Percentiles rank a stretch among this genome's conserved stretches.
These are phyloP conservation scores for Cetraspora pellucida DNA, from an alignment of 192 early-diverging fungal species.

Conservation along the genomic window DNA sequence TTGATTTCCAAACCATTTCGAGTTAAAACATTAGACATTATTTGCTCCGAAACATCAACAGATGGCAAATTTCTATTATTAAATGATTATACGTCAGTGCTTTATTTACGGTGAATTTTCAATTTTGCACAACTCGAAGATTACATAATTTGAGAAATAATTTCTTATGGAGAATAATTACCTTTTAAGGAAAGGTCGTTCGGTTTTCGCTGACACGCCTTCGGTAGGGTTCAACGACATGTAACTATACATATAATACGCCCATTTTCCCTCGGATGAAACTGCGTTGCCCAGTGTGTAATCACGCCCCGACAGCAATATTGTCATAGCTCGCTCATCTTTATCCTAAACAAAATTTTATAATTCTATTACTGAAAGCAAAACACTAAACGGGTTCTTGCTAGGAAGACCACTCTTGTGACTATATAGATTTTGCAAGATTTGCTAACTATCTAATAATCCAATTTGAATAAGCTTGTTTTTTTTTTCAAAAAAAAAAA, in stretches of 20 bases:
- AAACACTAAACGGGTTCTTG: background rate
- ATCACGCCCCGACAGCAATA: conserved; percentile 88
- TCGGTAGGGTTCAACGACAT: conserved; percentile 86
- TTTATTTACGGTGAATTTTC: background rate
- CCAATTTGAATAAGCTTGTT: background rate
- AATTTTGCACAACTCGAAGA: background rate
- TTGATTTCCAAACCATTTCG: conserved; percentile 90
- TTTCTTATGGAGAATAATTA: conserved; percentile 29
- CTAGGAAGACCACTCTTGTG: no score
- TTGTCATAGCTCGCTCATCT: conserved; percentile 67
- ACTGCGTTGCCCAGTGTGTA: conserved; percentile 77
- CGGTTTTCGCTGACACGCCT: conserved; percentile 60
- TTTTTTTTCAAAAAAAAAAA: no score
- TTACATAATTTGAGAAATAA: background rate
- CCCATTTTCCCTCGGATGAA: conserved; percentile 91
- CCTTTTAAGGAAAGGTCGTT: conserved; percentile 77
- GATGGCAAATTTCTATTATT: conserved; percentile 33
- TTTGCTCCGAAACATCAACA: conserved; percentile 38
- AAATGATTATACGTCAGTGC: background rate
- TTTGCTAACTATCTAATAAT: no score
- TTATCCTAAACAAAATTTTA: conserved; percentile 43
- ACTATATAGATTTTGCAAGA: no score
- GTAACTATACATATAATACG: conserved; percentile 93
- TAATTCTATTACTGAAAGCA: background rate
- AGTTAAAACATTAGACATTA: conserved; percentile 62